Conservation (phyloP, 441 rosid genomes). For the Populus tomentosa region DNA sequence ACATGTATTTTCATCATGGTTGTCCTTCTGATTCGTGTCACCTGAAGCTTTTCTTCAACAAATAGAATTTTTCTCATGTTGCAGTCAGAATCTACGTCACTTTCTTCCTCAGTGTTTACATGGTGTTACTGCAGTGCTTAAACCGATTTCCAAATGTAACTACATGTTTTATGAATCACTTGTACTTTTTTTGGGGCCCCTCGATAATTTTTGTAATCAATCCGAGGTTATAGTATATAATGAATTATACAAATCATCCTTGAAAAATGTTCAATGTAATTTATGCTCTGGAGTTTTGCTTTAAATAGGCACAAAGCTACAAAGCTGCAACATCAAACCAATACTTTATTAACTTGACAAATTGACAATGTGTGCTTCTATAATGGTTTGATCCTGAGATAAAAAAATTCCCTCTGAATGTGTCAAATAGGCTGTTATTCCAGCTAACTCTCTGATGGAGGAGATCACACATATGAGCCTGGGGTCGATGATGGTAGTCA, state of each 20-base stretch:
- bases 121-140: not conserved
- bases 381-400: not conserved
- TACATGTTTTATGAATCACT: not conserved
- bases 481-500: not conserved
- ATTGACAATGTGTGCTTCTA: not conserved
- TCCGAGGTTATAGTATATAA: not conserved
- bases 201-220: not conserved
- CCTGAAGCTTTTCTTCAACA: conserved; percentile 21
- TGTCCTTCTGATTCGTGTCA: conserved; percentile 72
- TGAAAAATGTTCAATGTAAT: not conserved
- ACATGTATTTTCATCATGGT: conserved; percentile 78
- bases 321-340: not conserved
- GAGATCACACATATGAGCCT: not conserved
- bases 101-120: not conserved
- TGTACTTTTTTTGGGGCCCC: not conserved
- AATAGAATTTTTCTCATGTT: not conserved
- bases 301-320: not conserved
- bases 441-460: not conserved
- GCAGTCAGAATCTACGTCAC: not conserved
- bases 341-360: too few species aligned
- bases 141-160: not conserved
- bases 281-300: not conserved
- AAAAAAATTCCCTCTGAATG: not conserved
- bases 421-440: not conserved
- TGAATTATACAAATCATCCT: not conserved